These are phyloP conservation scores for Typha latifolia DNA, from an alignment of 176 grass and related monocot species.

Conservation along the genomic window DNA sequence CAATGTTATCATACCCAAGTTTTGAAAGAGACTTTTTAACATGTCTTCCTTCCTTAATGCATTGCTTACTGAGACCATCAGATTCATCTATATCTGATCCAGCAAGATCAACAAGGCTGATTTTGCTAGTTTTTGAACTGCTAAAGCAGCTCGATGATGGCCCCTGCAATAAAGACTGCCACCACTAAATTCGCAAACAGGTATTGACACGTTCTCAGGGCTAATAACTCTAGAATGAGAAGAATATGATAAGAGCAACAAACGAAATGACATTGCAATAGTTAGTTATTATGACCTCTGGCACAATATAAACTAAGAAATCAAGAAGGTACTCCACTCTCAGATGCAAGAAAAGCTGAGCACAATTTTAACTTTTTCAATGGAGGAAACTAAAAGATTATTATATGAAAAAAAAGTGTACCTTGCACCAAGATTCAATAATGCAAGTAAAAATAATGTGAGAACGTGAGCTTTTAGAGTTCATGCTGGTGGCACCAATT, in stretches of 20 bases:
- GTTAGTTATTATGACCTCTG: too few relatives aligned
- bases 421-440: conserved; percentile 97
- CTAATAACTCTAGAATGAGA: not conserved
- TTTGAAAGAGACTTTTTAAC: conserved; percentile 85
- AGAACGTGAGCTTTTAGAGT: conserved; percentile 94
- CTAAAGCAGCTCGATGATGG: conserved; percentile 63
- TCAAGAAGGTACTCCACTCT: not conserved
- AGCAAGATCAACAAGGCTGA: conserved; percentile 86
- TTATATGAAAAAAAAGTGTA: conserved; percentile 6
- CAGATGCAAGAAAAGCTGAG: not conserved
- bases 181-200: not conserved
- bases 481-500: conserved; percentile 74
- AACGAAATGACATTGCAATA: too few relatives aligned
- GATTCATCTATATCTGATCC: conserved; percentile 54
- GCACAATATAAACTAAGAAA: too few relatives aligned
- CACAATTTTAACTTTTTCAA: not conserved
- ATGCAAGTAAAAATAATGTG: conserved; percentile 83
- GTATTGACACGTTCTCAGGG: not conserved
- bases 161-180: conserved; percentile 31
- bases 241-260: not conserved
- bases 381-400: not conserved
- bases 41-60: conserved; percentile 63
- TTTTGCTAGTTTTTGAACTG: conserved; percentile 82
- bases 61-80: conserved; percentile 43
- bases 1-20: conserved; percentile 62